Conservation (phyloP, 257 asterid species). For the Gardenia jasminoides region DNA sequence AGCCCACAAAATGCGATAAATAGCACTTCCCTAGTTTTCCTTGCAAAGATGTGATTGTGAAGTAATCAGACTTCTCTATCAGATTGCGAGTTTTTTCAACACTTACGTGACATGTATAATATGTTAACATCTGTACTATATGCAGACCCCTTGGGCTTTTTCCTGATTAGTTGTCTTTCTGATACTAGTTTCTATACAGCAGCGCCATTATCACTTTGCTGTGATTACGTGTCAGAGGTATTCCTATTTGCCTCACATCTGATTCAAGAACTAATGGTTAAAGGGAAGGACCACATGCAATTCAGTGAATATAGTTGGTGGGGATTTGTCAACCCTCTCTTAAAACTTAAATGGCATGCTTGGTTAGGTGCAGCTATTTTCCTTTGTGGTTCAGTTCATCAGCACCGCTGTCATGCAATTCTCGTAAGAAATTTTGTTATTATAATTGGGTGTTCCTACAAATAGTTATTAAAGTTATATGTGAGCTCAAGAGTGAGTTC, state of each 20-base stretch:
- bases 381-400: conserved; percentile 86
- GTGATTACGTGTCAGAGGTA: conserved; percentile 52
- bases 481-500: not conserved
- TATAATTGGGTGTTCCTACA: not conserved
- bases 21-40: not conserved
- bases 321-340: conserved; percentile 57
- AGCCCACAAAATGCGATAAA: not conserved
- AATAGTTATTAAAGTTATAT: not conserved
- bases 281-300: conserved; percentile 64
- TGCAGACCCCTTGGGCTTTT: not conserved
- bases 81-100: not conserved
- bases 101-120: not conserved
- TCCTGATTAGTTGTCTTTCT: conserved; percentile 29
- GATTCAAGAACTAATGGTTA: conserved; percentile 52
- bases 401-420: conserved; percentile 67
- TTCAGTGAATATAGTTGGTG: conserved; percentile 38
- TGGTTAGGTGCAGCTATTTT: conserved; percentile 79
- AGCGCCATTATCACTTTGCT: conserved; percentile 87
- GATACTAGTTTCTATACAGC: conserved; percentile 70
- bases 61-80: not conserved
- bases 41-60: not conserved
- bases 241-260: conserved; percentile 39
- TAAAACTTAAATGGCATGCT: conserved; percentile 61
- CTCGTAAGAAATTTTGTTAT: conserved; percentile 46
- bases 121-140: not conserved